Percentiles rank a stretch among this genome's conserved stretches.
phyloP scores from a whole-genome alignment of 257 asterid genomes.

The Paraleonurus japonicus region DNA sequence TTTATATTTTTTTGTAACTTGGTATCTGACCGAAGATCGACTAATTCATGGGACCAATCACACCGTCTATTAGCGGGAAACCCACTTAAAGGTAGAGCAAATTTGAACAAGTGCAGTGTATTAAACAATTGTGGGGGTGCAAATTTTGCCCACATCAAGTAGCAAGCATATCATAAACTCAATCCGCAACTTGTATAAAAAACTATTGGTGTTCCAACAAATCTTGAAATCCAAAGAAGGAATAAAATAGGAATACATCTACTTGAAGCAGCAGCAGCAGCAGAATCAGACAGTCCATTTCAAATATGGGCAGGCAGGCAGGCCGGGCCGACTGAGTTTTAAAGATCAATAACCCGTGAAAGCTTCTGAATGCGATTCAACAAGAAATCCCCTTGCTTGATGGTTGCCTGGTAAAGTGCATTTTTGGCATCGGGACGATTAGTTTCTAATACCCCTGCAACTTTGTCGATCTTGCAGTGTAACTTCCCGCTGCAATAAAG shows the following conservation, averaged over 20 bases:
- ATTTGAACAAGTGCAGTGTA: too few species aligned
- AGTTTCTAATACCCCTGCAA: slow-evolving; percentile 83
- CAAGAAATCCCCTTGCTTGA: slow-evolving; percentile 93
- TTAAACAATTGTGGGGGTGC: too few species aligned
- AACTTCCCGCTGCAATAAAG: slow-evolving; percentile 78
- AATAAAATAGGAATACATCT: not conserved
- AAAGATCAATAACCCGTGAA: slow-evolving; percentile 91
- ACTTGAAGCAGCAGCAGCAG: not conserved
- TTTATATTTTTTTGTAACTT: too few species aligned
- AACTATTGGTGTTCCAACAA: too few species aligned
- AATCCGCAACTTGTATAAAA: not conserved
- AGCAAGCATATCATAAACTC: not conserved
- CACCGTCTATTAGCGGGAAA: too few species aligned
- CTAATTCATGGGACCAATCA: too few species aligned
- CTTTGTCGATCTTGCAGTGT: slow-evolving; percentile 92
- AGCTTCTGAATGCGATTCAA: slow-evolving; percentile 91
- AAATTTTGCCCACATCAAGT: too few species aligned
- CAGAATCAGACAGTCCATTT: not conserved
- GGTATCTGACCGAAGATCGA: too few species aligned
- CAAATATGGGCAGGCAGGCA: not conserved
- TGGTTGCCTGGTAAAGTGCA: slow-evolving; percentile 87
- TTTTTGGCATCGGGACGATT: slow-evolving; percentile 93
- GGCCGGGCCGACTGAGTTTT: too few species aligned
- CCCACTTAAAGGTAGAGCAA: too few species aligned
- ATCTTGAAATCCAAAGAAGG: not conserved